Conservation (phyloP, 352 stramenopile genomes). For the Phytophthora constricta region DNA sequence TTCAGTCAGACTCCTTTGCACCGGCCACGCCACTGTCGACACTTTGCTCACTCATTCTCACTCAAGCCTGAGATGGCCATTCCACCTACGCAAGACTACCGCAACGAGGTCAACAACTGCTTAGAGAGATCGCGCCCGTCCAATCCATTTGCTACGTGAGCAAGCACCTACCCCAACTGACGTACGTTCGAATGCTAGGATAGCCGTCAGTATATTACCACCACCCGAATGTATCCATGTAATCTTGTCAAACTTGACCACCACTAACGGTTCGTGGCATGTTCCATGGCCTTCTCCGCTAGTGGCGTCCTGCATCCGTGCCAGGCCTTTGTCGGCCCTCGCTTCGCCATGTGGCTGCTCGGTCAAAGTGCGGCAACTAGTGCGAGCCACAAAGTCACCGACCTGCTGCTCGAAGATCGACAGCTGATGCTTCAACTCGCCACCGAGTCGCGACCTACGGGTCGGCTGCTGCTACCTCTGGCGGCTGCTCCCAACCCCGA, state of each 20-base stretch:
- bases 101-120: neutral
- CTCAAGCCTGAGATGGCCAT: neutral
- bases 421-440: slow-evolving; percentile 25
- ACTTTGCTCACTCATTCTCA: neutral
- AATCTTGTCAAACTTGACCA: neutral
- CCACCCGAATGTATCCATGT: neutral
- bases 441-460: slow-evolving; percentile 29
- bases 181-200: slow-evolving; percentile 3
- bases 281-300: neutral
- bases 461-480: slow-evolving; percentile 41
- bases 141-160: slow-evolving; percentile 24
- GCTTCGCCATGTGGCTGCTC: slow-evolving; percentile 50
- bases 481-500: slow-evolving; percentile 16
- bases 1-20: neutral
- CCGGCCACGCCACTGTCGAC: neutral
- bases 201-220: slow-evolving; percentile 6
- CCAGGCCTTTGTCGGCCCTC: slow-evolving; percentile 25
- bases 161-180: slow-evolving; percentile 3
- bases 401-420: slow-evolving; percentile 35
- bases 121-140: slow-evolving; percentile 14
- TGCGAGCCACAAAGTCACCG: slow-evolving; percentile 20
- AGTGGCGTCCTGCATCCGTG: slow-evolving; percentile 9
- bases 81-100: neutral
- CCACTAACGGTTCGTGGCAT: neutral
- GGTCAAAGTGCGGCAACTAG: neutral